Evolutionary conservation across 208 protist species (phyloP).

Genomic region (Wallacemonas sp.): DNA sequence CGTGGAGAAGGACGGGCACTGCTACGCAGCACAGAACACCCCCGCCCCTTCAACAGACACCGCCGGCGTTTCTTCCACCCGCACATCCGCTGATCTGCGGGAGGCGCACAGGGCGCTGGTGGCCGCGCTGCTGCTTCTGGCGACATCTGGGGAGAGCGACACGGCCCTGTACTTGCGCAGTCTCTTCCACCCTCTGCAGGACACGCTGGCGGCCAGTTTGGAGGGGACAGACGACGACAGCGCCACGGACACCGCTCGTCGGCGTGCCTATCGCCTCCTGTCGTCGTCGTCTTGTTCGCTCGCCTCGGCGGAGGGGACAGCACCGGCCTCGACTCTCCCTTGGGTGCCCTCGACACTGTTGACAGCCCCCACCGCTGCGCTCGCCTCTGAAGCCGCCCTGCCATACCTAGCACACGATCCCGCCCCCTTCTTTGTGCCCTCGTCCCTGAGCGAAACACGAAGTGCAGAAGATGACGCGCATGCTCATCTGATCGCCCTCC

Average conservation of each 20-base stretch:
- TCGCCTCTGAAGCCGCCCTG: not conserved
- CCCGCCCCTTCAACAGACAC: too few relatives aligned
- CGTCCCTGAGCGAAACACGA: slow-evolving; percentile 1
- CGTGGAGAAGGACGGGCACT: not conserved
- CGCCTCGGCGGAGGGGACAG: not conserved
- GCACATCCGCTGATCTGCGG: too few relatives aligned
- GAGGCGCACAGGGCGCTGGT: slow-evolving; percentile 6
- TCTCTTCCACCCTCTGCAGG: slow-evolving; percentile 13
- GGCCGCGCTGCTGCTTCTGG: slow-evolving; percentile 24
- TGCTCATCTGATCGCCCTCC: not conserved
- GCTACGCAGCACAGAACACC: not conserved
- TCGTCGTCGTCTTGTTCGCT: not conserved
- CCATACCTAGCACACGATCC: not conserved
- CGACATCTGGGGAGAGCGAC: slow-evolving; percentile 28
- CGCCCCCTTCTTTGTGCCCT: slow-evolving; percentile 7
- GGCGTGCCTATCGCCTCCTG: not conserved
- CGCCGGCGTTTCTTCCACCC: too few relatives aligned
- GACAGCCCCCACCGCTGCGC: not conserved
- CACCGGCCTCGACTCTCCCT: not conserved
- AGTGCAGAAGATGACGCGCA: not conserved
- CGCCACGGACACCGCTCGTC: not conserved
- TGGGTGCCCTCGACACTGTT: not conserved
- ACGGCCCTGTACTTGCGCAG: slow-evolving; percentile 37
- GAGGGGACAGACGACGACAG: not conserved
- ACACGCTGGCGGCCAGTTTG: not conserved